phyloP scores from a whole-genome alignment of 306 rosid genomes.

The Malus sylvestris region DNA sequence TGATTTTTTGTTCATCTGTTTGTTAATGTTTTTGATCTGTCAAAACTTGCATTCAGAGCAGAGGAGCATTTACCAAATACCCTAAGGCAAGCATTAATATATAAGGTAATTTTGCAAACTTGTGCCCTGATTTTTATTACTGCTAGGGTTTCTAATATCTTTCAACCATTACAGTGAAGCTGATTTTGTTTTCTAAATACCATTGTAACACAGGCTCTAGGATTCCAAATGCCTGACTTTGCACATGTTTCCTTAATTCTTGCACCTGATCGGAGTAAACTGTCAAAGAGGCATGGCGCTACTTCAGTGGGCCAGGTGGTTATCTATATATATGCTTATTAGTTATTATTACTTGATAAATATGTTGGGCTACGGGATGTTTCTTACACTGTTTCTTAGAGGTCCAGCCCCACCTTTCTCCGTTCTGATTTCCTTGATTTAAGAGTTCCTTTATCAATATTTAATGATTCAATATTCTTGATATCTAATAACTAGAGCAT shows the following conservation, averaged over 20 bases:
- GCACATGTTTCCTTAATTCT: conserved; percentile 93
- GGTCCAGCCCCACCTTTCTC: background rate
- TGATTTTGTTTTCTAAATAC: background rate
- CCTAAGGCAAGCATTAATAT: conserved; percentile 54
- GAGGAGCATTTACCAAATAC: conserved; percentile 21
- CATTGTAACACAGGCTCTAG: conserved; percentile 3
- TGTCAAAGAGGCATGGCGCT: conserved; percentile 97
- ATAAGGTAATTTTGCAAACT: conserved; percentile 52
- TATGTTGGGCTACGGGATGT: background rate
- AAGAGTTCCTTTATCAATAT: background rate
- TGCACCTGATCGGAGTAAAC: conserved; percentile 93
- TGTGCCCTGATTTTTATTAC: background rate
- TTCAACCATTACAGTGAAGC: background rate
- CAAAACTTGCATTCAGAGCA: conserved; percentile 9
- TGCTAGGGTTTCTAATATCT: background rate
- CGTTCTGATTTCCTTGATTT: background rate
- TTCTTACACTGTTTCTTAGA: background rate
- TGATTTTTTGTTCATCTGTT: background rate
- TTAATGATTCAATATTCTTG: background rate
- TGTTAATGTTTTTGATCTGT: background rate
- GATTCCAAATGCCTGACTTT: conserved; percentile 10
- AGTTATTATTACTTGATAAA: background rate
- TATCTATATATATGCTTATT: background rate
- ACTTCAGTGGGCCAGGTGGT: conserved; percentile 56
- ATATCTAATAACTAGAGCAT: background rate